These are phyloP conservation scores for Aspergillus spinulosporus DNA, from an alignment of 2,329 filamentous ascomycete genomes.

Conservation along the genomic window DNA sequence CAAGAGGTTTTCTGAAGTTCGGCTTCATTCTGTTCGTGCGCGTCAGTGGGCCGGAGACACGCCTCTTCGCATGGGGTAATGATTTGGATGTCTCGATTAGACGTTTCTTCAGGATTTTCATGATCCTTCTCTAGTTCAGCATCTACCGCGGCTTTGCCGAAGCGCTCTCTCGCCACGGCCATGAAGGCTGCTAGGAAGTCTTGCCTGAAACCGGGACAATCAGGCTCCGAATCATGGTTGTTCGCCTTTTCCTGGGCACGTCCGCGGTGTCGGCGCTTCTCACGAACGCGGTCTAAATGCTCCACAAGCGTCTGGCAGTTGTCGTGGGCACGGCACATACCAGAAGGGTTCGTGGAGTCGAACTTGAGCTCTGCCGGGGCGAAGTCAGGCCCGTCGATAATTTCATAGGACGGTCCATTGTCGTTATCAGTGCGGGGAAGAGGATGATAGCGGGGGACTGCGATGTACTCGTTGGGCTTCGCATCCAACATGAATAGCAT, in stretches of 20 bases:
- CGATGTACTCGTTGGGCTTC: constrained; percentile 16
- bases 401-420: not conserved
- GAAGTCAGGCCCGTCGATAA: not conserved
- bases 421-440: not conserved
- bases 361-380: not conserved
- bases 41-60: not conserved
- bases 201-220: constrained; percentile 15
- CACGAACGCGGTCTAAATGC: not conserved
- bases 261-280: not conserved
- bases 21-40: not conserved
- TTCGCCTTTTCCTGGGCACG: not conserved
- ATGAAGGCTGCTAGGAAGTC: constrained; percentile 14
- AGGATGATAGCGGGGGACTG: constrained; percentile 13
- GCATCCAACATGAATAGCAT: constrained; percentile 24
- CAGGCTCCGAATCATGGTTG: not conserved
- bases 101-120: no score
- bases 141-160: not conserved
- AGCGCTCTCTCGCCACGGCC: not conserved
- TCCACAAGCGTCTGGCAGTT: not conserved
- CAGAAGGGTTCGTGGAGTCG: not conserved
- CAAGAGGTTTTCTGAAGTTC: not conserved
- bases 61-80: not conserved
- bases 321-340: not conserved
- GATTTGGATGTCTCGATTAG: no score
- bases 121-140: not conserved